Evolutionary conservation across 2,329 filamentous ascomycete species (phyloP).

Genomic region (Epicoccum sorghinum): DNA sequence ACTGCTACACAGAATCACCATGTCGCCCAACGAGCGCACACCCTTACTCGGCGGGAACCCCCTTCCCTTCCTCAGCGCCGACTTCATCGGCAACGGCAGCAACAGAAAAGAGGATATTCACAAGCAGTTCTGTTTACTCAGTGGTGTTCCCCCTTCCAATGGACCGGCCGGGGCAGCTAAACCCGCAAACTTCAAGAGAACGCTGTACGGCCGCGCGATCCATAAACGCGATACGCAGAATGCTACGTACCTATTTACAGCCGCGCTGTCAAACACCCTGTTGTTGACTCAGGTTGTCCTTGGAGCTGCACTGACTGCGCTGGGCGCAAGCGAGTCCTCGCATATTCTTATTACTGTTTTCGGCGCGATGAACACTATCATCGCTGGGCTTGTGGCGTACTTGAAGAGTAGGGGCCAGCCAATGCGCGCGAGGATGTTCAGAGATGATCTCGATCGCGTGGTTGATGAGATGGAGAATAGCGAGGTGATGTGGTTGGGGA

Average conservation of each 20-base stretch:
- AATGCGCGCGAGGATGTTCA: conserved; percentile 49
- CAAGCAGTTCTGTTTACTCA: conserved; percentile 47
- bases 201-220: conserved; percentile 46
- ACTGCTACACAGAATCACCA: background rate
- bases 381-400: conserved; percentile 50
- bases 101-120: conserved; percentile 27
- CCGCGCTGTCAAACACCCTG: conserved; percentile 46
- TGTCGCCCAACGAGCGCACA: conserved; percentile 14
- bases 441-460: conserved; percentile 49
- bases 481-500: conserved; percentile 53
- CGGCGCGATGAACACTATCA: conserved; percentile 50
- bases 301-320: conserved; percentile 48
- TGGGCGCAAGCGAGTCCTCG: conserved; percentile 45
- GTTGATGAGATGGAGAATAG: conserved; percentile 52
- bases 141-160: conserved; percentile 43
- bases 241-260: conserved; percentile 45
- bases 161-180: conserved; percentile 24
- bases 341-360: conserved; percentile 49
- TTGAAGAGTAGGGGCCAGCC: conserved; percentile 50
- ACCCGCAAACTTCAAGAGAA: conserved; percentile 33
- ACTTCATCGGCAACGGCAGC: conserved; percentile 17
- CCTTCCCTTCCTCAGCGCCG: conserved; percentile 9
- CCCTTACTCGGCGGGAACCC: conserved; percentile 14
- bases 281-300: conserved; percentile 50
- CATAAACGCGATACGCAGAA: conserved; percentile 40